Conservation (phyloP, 768 basidiomycete species). For the Lactarius deliciosus region DNA sequence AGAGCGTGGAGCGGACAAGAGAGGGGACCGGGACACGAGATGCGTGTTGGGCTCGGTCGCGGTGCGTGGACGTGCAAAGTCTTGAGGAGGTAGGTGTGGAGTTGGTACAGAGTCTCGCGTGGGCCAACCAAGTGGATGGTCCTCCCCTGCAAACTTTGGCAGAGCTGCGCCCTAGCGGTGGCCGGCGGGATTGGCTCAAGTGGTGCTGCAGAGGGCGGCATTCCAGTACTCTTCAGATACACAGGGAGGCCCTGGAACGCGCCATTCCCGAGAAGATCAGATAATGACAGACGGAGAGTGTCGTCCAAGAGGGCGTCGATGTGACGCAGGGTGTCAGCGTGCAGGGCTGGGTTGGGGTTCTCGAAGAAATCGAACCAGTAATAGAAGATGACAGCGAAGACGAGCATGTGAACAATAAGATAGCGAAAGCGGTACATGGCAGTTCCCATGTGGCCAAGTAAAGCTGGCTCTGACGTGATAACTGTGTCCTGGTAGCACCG, state of each 20-base stretch:
- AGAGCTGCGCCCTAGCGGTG: neutral
- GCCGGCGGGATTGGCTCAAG: neutral
- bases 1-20: conserved; percentile 22
- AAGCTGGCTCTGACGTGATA: neutral
- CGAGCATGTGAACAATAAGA: neutral
- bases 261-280: neutral
- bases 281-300: neutral
- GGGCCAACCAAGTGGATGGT: conserved; percentile 18
- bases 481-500: too few species aligned
- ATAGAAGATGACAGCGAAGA: neutral
- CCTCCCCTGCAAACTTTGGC: conserved; percentile 13
- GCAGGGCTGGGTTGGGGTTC: neutral
- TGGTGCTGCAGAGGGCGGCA: neutral
- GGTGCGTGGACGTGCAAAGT: neutral
- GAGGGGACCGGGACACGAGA: conserved; percentile 18
- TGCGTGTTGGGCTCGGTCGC: neutral
- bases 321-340: neutral
- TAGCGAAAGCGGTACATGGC: neutral
- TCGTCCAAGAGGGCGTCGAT: conserved; percentile 17
- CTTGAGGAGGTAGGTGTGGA: conserved; percentile 18
- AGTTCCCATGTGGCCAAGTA: neutral
- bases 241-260: neutral
- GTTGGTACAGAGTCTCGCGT: conserved; percentile 18
- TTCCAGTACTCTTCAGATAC: neutral
- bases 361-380: neutral